A percentile compares a stretch with the other conserved stretches of the same genome.
phyloP scores from a whole-genome alignment of 768 basidiomycete species.

The Termitomyces sp. region DNA sequence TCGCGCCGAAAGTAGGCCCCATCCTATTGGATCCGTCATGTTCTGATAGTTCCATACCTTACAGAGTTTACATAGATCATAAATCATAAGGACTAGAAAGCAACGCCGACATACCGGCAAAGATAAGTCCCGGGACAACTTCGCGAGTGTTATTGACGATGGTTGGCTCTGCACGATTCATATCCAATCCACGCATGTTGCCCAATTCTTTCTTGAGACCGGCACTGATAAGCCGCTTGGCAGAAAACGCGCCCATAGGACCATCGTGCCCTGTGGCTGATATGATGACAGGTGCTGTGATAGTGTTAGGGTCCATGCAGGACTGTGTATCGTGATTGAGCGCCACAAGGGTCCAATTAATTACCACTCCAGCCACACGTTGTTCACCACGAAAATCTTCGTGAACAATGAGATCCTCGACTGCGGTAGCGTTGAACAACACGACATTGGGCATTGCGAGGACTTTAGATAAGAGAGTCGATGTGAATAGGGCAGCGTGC shows the following conservation, averaged over 20 bases:
- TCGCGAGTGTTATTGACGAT: constrained; percentile 76
- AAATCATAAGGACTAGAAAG: constrained; percentile 1
- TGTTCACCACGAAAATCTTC: constrained; percentile 50
- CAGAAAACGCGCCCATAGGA: constrained; percentile 77
- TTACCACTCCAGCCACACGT: constrained; percentile 44
- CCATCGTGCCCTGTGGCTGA: constrained; percentile 76
- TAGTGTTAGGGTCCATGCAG: constrained; percentile 75
- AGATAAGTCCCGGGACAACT: constrained; percentile 68
- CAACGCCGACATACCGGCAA: constrained; percentile 48
- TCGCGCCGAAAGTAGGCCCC: constrained; percentile 76
- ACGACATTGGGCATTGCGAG: constrained; percentile 68
- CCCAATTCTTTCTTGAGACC: constrained; percentile 72
- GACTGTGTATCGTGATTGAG: constrained; percentile 71
- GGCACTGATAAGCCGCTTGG: constrained; percentile 71
- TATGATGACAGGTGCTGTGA: constrained; percentile 72
- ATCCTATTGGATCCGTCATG: constrained; percentile 76
- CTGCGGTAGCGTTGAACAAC: constrained; percentile 73
- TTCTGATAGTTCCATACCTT: constrained; percentile 80
- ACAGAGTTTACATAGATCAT: not conserved
- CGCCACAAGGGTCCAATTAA: constrained; percentile 49
- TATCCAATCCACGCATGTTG: constrained; percentile 77
- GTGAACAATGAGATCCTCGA: constrained; percentile 75
- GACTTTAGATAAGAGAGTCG: constrained; percentile 66
- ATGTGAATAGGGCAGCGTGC: constrained; percentile 78
- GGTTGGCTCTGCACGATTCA: constrained; percentile 79